Evolutionary conservation across 305 asterid species (phyloP).

Genomic region (Rubia peregrina): DNA sequence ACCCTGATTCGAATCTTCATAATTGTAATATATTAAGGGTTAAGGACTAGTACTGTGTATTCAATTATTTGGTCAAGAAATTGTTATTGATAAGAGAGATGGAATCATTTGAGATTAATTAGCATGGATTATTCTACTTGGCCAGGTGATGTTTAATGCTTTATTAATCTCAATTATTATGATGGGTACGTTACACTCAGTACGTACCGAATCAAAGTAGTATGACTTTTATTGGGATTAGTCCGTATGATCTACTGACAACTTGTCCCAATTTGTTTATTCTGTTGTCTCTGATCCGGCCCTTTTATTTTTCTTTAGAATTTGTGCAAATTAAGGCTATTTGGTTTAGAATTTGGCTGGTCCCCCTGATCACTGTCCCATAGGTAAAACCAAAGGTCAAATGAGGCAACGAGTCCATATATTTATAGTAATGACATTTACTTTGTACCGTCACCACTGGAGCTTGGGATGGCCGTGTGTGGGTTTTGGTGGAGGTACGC

Average conservation of each 20-base stretch:
- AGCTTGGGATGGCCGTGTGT: too few species aligned
- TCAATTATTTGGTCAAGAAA: slow-evolving; percentile 4
- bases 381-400: neutral
- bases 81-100: neutral
- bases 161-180: slow-evolving; percentile 4
- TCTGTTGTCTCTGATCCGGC: slow-evolving; percentile 5
- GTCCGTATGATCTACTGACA: slow-evolving; percentile 9
- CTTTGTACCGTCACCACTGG: too few species aligned
- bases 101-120: neutral
- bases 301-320: neutral
- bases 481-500: too few species aligned
- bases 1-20: slow-evolving; percentile 39
- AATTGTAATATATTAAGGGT: neutral
- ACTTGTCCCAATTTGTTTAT: slow-evolving; percentile 4
- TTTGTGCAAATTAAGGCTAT: neutral
- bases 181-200: neutral
- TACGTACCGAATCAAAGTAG: slow-evolving; percentile 6
- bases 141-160: slow-evolving; percentile 6
- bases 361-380: neutral
- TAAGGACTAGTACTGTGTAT: neutral
- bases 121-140: neutral
- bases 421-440: too few species aligned
- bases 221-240: slow-evolving; percentile 14
- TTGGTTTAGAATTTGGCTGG: neutral
- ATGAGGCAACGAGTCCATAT: too few species aligned